Percentiles rank a stretch among this genome's conserved stretches.
phyloP scores from a whole-genome alignment of 2,329 filamentous ascomycete genomes.

The Aspergillus jensenii region DNA sequence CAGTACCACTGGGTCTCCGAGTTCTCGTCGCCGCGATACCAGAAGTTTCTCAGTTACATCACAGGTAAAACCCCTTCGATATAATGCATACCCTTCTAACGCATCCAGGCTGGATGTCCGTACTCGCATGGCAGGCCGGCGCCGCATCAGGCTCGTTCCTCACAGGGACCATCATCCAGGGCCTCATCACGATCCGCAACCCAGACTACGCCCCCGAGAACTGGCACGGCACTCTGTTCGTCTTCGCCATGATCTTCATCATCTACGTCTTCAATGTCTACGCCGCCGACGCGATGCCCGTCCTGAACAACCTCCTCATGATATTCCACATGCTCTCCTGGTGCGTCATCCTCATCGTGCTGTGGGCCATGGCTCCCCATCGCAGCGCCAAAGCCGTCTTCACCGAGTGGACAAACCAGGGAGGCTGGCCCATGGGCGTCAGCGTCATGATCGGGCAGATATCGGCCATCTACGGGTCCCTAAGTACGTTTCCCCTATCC shows the following conservation, averaged over 20 bases:
- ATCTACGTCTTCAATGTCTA: constrained; percentile 45
- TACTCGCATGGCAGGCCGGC: constrained; percentile 52
- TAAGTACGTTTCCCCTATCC: constrained; percentile 19
- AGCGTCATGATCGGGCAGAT: constrained; percentile 40
- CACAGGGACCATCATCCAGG: constrained; percentile 50
- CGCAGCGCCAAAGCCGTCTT: constrained; percentile 32
- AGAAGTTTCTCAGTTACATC: constrained; percentile 57
- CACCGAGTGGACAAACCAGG: constrained; percentile 36
- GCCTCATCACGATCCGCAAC: constrained; percentile 43
- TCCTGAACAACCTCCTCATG: constrained; percentile 39
- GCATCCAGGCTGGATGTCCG: constrained; percentile 48
- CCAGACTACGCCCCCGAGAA: constrained; percentile 41
- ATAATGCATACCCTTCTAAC: background rate
- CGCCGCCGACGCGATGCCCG: constrained; percentile 32
- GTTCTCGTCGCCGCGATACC: constrained; percentile 49
- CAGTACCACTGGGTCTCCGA: constrained; percentile 62
- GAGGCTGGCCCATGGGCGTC: constrained; percentile 40
- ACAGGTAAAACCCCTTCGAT: constrained; percentile 33
- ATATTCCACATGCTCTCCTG: constrained; percentile 41
- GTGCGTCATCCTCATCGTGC: constrained; percentile 30
- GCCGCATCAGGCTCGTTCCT: constrained; percentile 50
- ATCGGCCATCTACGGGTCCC: constrained; percentile 29
- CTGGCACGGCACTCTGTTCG: constrained; percentile 53
- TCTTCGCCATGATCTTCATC: constrained; percentile 46
- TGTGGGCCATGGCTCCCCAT: constrained; percentile 35